Evolutionary conservation across 2,329 filamentous ascomycete genomes (phyloP), one percentile per base, ranked within the genome.

Genomic region (Hymenoscyphus salicellus): DNA sequence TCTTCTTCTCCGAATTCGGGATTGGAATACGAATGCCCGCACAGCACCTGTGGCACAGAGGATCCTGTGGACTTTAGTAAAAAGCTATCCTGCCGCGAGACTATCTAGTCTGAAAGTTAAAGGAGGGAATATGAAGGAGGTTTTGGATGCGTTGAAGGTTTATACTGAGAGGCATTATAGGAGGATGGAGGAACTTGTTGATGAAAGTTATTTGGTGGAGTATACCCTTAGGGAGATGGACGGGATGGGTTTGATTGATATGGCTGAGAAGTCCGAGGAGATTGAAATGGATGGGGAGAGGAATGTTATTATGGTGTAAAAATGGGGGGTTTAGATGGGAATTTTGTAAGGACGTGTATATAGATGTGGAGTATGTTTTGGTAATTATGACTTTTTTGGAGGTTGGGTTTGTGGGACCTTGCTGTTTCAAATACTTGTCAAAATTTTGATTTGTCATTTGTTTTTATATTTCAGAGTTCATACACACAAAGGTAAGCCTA

Each of bases 1-100:
- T 8, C 83, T 98, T 20, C 83, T 98, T 0, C 81, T 93, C 43
- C 84, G 95, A 65, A 79, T 97, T 55, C 85, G 96, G 56, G 95
- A 99, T 78, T 99, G 95, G 95, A 99, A 99, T 76, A 96, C 95
- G 4, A 98, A 98, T 72, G 93, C 92, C 0, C 85, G 92, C 66
- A 96, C 92, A 3, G 89, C 93, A 0, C 85, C 88, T 5, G 87
- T 98, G 0, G 91, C 95, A 0, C 95, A 99, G 78, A 86, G 89
- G 38, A 89, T 99, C 16, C 79, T 99, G 7, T 90, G 88, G 80
- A 86, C 90, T 1, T 75, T 99, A 7, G 87, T 97, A 60, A 87
- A 87, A 69, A 90, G 88, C 65, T 96, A 97, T 73, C 90, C 93
- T 1, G 90, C 91, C 2, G 86, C 86, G 58, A 86, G 89, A 64